Evolutionary conservation across 768 basidiomycete species (phyloP).

Genomic region (Boletus tomentosulus): DNA sequence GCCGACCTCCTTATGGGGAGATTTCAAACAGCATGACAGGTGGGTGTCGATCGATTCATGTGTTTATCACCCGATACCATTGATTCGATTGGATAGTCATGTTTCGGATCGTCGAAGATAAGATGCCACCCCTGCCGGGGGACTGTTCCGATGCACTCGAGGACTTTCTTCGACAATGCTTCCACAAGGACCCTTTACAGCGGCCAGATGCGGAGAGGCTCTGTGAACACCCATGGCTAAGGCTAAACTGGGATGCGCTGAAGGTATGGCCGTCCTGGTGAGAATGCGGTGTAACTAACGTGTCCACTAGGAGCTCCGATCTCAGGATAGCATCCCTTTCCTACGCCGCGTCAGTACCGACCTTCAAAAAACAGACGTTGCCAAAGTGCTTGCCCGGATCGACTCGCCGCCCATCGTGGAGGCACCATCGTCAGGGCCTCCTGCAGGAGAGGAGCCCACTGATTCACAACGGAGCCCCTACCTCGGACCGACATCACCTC

Average conservation of each 20-base stretch:
- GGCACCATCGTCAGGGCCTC: slow-evolving; percentile 44
- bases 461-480: slow-evolving; percentile 39
- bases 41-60: slow-evolving; percentile 31
- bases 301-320: slow-evolving; percentile 63
- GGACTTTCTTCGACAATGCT: slow-evolving; percentile 84
- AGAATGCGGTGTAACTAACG: not conserved
- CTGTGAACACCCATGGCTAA: slow-evolving; percentile 90
- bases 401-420: slow-evolving; percentile 25
- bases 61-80: not conserved
- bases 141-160: slow-evolving; percentile 69
- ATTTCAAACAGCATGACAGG: slow-evolving; percentile 89
- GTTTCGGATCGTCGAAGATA: slow-evolving; percentile 96
- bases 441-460: slow-evolving; percentile 38
- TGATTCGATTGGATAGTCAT: slow-evolving; percentile 55
- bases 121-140: slow-evolving; percentile 81
- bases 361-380: slow-evolving; percentile 65
- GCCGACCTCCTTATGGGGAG: slow-evolving; percentile 87
- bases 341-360: slow-evolving; percentile 88
- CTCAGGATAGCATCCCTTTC: slow-evolving; percentile 95
- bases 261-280: slow-evolving; percentile 48
- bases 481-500: slow-evolving; percentile 30
- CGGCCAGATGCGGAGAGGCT: slow-evolving; percentile 84
- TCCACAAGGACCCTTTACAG: slow-evolving; percentile 78
- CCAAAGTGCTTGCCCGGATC: slow-evolving; percentile 47
- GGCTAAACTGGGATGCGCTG: slow-evolving; percentile 70